Conservation (phyloP, 495 filamentous ascomycete genomes). For the Oleoguttula mirabilis region DNA sequence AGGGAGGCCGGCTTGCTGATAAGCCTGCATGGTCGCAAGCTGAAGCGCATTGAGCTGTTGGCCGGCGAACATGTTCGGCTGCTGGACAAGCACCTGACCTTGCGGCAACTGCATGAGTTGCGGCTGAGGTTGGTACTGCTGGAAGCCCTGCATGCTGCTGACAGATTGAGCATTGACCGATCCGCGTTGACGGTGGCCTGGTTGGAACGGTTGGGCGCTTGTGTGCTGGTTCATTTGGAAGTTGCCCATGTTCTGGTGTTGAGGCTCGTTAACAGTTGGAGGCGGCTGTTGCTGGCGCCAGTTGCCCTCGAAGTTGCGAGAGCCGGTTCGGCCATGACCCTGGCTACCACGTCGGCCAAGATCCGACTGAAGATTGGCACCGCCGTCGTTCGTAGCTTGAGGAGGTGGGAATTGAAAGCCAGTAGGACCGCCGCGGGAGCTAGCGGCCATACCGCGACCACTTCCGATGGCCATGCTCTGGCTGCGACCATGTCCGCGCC, state of each 20-base stretch:
- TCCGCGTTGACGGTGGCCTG: slow-evolving; percentile 72
- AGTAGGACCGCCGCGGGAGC: slow-evolving; percentile 45
- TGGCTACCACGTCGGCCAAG: slow-evolving; percentile 60
- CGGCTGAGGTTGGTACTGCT: slow-evolving; percentile 84
- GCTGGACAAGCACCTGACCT: slow-evolving; percentile 63
- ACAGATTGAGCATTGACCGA: slow-evolving; percentile 76
- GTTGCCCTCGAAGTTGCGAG: slow-evolving; percentile 93
- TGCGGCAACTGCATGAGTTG: slow-evolving; percentile 78
- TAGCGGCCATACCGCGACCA: slow-evolving; percentile 39
- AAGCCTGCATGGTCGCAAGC: slow-evolving; percentile 71
- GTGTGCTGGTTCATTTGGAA: slow-evolving; percentile 50
- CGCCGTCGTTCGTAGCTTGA: slow-evolving; percentile 41
- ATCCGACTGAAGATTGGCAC: slow-evolving; percentile 44
- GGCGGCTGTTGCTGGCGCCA: slow-evolving; percentile 74
- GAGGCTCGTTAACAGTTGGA: slow-evolving; percentile 26
- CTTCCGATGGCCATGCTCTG: slow-evolving; percentile 58
- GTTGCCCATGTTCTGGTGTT: slow-evolving; percentile 43
- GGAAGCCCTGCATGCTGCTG: slow-evolving; percentile 73
- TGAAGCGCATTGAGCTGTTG: slow-evolving; percentile 86
- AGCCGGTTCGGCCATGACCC: slow-evolving; percentile 66
- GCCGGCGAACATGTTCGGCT: slow-evolving; percentile 56
- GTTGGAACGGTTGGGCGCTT: slow-evolving; percentile 57
- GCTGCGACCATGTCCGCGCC: slow-evolving; percentile 49
- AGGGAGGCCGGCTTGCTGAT: slow-evolving; percentile 46
- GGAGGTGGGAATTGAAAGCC: slow-evolving; percentile 58